Evolutionary conservation across 2,329 filamentous ascomycete species (phyloP).

Genomic region (Paecilomyces variotii): DNA sequence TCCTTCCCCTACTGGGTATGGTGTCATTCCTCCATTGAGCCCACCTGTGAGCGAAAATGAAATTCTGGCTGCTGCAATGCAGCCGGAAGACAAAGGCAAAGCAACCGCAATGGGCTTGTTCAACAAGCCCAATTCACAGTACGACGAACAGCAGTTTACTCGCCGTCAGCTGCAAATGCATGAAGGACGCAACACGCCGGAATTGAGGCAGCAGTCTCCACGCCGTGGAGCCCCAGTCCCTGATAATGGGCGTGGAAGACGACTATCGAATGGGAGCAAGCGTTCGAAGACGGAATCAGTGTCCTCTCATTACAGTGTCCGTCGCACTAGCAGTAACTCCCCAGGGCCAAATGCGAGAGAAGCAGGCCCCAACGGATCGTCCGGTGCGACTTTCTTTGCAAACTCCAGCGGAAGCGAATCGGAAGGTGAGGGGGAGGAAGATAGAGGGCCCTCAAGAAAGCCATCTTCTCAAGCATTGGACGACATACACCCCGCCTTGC

Average conservation of each 20-base stretch:
- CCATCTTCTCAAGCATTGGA: constrained; percentile 19
- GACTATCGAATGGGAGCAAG: constrained; percentile 30
- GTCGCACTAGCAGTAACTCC: constrained; percentile 15
- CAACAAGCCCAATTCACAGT: constrained; percentile 65
- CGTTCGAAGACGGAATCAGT: constrained; percentile 29
- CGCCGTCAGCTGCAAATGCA: constrained; percentile 77
- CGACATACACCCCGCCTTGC: neutral
- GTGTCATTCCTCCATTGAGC: constrained; percentile 52
- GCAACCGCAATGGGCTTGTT: constrained; percentile 66
- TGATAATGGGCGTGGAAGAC: constrained; percentile 19
- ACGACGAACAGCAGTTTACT: constrained; percentile 77
- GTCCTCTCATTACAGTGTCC: constrained; percentile 28
- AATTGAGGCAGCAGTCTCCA: constrained; percentile 23
- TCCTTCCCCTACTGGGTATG: constrained; percentile 20
- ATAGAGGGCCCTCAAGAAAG: constrained; percentile 19
- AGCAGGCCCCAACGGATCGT: constrained; percentile 19
- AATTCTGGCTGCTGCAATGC: constrained; percentile 54
- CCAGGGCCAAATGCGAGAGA: constrained; percentile 17
- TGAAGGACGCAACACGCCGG: constrained; percentile 59
- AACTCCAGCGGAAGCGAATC: constrained; percentile 31
- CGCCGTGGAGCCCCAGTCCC: constrained; percentile 16
- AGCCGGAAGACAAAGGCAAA: constrained; percentile 71
- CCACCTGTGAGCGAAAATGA: constrained; percentile 65
- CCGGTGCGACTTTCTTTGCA: constrained; percentile 25
- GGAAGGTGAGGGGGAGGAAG: constrained; percentile 26